A percentile compares a stretch with the other conserved stretches of the same genome.
These are phyloP conservation scores for Extremus antarcticus DNA, from an alignment of 495 filamentous ascomycete species.

Conservation along the genomic window DNA sequence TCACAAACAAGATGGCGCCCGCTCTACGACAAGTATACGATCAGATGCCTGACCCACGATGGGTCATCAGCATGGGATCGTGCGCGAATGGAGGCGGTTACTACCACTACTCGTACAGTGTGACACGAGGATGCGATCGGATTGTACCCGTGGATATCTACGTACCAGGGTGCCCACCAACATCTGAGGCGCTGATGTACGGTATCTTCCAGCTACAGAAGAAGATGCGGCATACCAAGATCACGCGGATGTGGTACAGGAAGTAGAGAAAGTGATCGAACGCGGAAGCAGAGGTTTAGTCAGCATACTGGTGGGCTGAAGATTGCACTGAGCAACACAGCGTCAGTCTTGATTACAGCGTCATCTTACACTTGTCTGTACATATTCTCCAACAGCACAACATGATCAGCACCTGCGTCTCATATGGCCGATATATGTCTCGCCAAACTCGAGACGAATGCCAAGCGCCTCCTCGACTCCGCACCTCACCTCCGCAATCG, in stretches of 20 bases:
- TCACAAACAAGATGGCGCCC: slow-evolving; percentile 98
- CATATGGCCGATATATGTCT: too few species aligned
- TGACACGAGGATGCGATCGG: slow-evolving; percentile 76
- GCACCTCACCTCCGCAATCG: too few species aligned
- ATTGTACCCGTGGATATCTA: slow-evolving; percentile 90
- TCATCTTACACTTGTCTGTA: too few species aligned
- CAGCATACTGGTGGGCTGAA: too few species aligned
- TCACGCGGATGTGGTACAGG: slow-evolving; percentile 56
- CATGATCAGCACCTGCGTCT: too few species aligned
- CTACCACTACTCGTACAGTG: slow-evolving; percentile 88
- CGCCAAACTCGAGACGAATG: too few species aligned
- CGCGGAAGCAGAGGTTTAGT: not conserved
- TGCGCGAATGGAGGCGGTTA: slow-evolving; percentile 92
- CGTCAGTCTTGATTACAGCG: too few species aligned
- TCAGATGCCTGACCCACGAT: slow-evolving; percentile 92
- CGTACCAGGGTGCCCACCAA: slow-evolving; percentile 86
- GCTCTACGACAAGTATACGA: slow-evolving; percentile 92
- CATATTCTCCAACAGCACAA: too few species aligned
- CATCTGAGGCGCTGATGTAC: slow-evolving; percentile 78
- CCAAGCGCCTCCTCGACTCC: too few species aligned
- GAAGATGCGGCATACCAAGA: slow-evolving; percentile 68
- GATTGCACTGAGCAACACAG: too few species aligned
- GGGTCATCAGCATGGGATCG: slow-evolving; percentile 86
- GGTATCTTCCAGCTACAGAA: slow-evolving; percentile 39
- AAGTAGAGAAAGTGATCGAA: too few species aligned